Evolutionary conservation across 2,329 filamentous ascomycete genomes (phyloP).

Genomic region (Epicoccum sorghinum): DNA sequence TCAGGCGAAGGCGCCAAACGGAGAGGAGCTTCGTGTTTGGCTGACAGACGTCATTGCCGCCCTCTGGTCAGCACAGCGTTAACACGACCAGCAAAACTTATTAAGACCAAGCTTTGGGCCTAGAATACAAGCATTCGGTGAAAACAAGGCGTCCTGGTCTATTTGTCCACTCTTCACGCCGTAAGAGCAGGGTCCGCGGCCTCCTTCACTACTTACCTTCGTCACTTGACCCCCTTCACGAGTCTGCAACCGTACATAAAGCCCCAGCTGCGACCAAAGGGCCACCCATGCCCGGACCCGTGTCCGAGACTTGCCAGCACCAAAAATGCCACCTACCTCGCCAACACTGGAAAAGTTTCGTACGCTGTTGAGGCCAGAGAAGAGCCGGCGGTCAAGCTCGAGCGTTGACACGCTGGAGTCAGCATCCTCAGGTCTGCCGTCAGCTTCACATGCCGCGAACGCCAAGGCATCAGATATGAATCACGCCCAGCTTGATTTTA

Average conservation of each 20-base stretch:
- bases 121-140: not conserved
- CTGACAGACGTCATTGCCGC: slow-evolving; percentile 13
- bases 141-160: not conserved
- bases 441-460: not conserved
- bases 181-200: not conserved
- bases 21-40: slow-evolving; percentile 3
- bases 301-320: not conserved
- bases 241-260: not conserved
- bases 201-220: not conserved
- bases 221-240: too few relatives aligned
- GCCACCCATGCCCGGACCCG: not conserved
- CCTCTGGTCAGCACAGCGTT: slow-evolving; percentile 4
- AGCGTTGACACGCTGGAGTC: slow-evolving; percentile 1
- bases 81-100: not conserved
- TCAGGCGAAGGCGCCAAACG: not conserved
- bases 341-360: slow-evolving; percentile 7
- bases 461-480: not conserved
- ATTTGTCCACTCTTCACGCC: not conserved
- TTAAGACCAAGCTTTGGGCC: not conserved
- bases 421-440: not conserved
- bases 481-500: not conserved
- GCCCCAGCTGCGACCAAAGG: not conserved
- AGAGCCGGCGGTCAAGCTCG: not conserved
- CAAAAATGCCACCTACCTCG: slow-evolving; percentile 7
- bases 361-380: slow-evolving; percentile 7